Evolutionary conservation across 164 flowering plant genomes (phyloP).

Genomic region (Magnolia officinalis): DNA sequence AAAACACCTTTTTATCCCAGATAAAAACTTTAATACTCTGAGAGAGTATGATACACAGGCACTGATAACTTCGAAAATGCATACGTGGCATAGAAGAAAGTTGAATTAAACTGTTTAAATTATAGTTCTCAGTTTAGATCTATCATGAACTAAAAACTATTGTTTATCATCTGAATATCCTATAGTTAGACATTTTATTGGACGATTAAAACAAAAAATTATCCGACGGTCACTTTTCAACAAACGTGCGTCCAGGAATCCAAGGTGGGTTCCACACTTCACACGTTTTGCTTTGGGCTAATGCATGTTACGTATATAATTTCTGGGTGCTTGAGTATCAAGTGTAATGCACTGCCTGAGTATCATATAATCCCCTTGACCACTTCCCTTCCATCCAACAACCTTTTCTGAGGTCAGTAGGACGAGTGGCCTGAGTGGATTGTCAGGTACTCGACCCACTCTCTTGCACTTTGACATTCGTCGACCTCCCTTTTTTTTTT

Average conservation of each 20-base stretch:
- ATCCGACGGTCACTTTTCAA: neutral
- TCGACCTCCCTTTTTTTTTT: neutral
- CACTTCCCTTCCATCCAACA: neutral
- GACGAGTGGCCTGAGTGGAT: constrained; percentile 6
- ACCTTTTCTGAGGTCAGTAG: neutral
- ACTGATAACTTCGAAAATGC: too few relatives aligned
- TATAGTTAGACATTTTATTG: too few relatives aligned
- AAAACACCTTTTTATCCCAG: constrained; percentile 3
- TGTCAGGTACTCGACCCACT: constrained; percentile 11
- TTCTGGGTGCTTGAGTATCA: too few relatives aligned
- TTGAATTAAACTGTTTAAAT: too few relatives aligned
- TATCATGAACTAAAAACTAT: too few relatives aligned
- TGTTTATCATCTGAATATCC: too few relatives aligned
- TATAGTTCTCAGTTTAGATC: too few relatives aligned
- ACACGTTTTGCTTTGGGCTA: neutral
- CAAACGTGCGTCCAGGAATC: neutral
- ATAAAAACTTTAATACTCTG: neutral
- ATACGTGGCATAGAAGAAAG: too few relatives aligned
- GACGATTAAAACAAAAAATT: too few relatives aligned
- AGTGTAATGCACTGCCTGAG: too few relatives aligned
- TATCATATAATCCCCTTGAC: neutral
- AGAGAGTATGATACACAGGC: too few relatives aligned
- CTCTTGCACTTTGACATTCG: neutral
- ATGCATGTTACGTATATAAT: neutral
- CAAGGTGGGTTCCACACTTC: neutral